These are phyloP conservation scores for Hymenoscyphus albidus DNA, from an alignment of 2,329 filamentous ascomycete species.

Conservation along the genomic window DNA sequence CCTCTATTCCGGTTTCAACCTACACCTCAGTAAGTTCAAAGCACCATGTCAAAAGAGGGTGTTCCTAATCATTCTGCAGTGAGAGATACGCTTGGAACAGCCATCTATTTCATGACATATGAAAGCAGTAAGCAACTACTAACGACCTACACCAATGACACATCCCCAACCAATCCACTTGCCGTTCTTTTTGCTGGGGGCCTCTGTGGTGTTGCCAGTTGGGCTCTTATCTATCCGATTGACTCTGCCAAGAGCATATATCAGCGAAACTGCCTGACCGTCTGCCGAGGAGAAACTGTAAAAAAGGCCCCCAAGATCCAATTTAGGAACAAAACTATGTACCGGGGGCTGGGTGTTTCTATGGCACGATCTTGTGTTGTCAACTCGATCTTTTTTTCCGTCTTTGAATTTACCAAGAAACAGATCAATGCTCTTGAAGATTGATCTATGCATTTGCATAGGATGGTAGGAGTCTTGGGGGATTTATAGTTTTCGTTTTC, in stretches of 20 bases:
- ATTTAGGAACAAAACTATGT: slow-evolving; percentile 75
- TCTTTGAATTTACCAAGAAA: slow-evolving; percentile 80
- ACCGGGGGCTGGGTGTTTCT: slow-evolving; percentile 76
- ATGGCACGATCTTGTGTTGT: slow-evolving; percentile 79
- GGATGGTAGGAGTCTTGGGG: slow-evolving; percentile 13
- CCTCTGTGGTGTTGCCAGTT: slow-evolving; percentile 78
- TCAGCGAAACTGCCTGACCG: slow-evolving; percentile 73
- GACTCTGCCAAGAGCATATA: slow-evolving; percentile 85
- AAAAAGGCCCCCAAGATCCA: slow-evolving; percentile 67
- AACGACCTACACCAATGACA: slow-evolving; percentile 67
- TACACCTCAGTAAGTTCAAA: slow-evolving; percentile 66
- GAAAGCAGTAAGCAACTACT: slow-evolving; percentile 81
- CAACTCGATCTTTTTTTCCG: slow-evolving; percentile 87
- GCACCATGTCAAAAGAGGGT: neutral
- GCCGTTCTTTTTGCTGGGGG: slow-evolving; percentile 76
- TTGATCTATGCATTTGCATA: slow-evolving; percentile 15
- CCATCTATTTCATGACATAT: slow-evolving; percentile 86
- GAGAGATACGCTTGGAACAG: slow-evolving; percentile 77
- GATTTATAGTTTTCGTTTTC: slow-evolving; percentile 10
- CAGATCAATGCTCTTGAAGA: slow-evolving; percentile 39
- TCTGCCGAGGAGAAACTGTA: slow-evolving; percentile 60
- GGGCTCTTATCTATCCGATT: slow-evolving; percentile 62
- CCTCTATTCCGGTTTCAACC: slow-evolving; percentile 74
- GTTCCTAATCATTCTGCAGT: slow-evolving; percentile 44
- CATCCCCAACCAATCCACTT: slow-evolving; percentile 71